Evolutionary conservation across 2,329 filamentous ascomycete genomes (phyloP).

Genomic region (Ceratocystis destructans): DNA sequence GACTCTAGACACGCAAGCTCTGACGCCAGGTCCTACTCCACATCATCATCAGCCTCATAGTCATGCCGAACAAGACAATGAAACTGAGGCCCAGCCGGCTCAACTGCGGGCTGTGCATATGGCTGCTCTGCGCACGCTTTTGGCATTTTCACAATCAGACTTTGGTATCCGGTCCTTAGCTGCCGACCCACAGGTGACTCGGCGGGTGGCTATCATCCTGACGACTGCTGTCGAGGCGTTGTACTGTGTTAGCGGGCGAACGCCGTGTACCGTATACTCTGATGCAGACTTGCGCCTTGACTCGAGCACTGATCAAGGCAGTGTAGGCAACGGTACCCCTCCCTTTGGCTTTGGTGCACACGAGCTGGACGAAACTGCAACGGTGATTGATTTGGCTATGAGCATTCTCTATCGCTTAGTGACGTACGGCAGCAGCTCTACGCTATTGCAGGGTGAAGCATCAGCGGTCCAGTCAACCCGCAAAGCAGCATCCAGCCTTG

Average conservation of each 20-base stretch:
- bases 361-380: not conserved
- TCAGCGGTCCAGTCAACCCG: not conserved
- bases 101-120: constrained; percentile 33
- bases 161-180: constrained; percentile 55
- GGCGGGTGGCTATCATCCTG: constrained; percentile 55
- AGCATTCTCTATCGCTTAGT: constrained; percentile 14
- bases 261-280: not conserved
- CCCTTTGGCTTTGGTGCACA: constrained; percentile 22
- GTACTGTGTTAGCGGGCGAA: constrained; percentile 34
- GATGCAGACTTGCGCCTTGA: not conserved
- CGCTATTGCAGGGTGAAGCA: not conserved
- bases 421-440: not conserved
- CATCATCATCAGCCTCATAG: constrained; percentile 34
- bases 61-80: constrained; percentile 19
- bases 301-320: not conserved
- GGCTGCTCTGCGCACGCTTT: constrained; percentile 38
- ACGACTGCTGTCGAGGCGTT: constrained; percentile 57
- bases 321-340: constrained; percentile 26
- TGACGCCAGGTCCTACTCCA: constrained; percentile 24
- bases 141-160: constrained; percentile 46
- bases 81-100: constrained; percentile 22
- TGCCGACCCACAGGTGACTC: constrained; percentile 53
- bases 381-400: constrained; percentile 22
- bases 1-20: constrained; percentile 24
- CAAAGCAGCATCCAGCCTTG: constrained; percentile 16